These are phyloP conservation scores for Brettanomyces sp. DNA, from an alignment of 805 yeast species.

Conservation along the genomic window DNA sequence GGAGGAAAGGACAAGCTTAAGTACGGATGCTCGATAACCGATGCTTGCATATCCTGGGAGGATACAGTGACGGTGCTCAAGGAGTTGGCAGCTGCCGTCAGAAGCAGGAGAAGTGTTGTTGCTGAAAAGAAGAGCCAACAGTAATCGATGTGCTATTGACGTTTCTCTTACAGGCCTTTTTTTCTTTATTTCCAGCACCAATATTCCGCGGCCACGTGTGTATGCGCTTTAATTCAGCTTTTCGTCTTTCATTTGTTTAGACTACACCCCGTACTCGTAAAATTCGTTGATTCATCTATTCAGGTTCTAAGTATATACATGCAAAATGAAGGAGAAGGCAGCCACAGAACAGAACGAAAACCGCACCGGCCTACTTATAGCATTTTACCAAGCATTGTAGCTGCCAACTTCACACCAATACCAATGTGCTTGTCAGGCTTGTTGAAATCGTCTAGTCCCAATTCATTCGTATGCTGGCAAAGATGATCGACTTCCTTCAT, in stretches of 20 bases:
- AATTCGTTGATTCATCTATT: too few species aligned
- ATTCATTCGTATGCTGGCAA: constrained; percentile 38
- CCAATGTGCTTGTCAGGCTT: constrained; percentile 54
- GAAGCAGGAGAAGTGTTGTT: constrained; percentile 49
- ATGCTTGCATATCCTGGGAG: constrained; percentile 92
- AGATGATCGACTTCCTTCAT: constrained; percentile 54
- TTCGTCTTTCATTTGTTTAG: background rate
- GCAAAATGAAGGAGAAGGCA: background rate
- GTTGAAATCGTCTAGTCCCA: constrained; percentile 54
- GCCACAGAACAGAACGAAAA: too few species aligned
- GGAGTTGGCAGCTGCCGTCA: constrained; percentile 70
- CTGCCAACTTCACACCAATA: constrained; percentile 55
- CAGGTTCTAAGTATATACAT: background rate
- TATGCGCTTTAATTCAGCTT: background rate
- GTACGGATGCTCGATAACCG: constrained; percentile 96
- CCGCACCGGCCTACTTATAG: constrained; percentile 16
- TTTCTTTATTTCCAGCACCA: too few species aligned
- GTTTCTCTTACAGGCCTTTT: too few species aligned
- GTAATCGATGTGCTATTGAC: too few species aligned
- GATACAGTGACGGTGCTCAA: constrained; percentile 66
- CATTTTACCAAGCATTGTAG: constrained; percentile 52
- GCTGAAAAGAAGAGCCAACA: background rate
- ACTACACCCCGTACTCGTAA: too few species aligned
- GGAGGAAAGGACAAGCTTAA: constrained; percentile 69
- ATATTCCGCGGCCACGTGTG: too few species aligned